These are phyloP conservation scores for Bothriochloa decipiens DNA, from an alignment of 176 grass and related monocot genomes.

Conservation along the genomic window DNA sequence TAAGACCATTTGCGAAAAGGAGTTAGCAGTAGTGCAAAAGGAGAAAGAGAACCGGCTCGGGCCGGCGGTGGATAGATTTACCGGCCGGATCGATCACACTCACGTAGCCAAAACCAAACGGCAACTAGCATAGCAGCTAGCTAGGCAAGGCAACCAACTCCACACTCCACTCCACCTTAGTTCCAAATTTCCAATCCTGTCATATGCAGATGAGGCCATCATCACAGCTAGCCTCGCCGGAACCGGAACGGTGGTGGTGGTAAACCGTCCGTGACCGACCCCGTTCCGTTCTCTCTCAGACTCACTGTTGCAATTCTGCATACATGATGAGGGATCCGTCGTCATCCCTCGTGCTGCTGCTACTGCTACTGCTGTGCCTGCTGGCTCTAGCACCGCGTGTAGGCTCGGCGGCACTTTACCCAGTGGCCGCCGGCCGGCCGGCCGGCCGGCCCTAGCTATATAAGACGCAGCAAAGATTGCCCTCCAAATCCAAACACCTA, in stretches of 20 bases:
- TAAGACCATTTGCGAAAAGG: neutral
- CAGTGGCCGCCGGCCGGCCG: neutral
- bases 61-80: neutral
- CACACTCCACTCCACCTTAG: neutral
- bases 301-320: neutral
- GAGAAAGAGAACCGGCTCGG: neutral
- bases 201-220: neutral
- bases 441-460: conserved; percentile 30
- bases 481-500: conserved; percentile 6
- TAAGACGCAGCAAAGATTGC: conserved; percentile 17
- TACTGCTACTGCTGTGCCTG: neutral
- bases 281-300: neutral
- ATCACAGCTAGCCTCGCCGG: neutral
- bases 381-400: neutral
- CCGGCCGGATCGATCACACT: neutral
- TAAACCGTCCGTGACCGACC: neutral
- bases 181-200: neutral
- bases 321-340: neutral
- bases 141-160: neutral
- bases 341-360: conserved; percentile 1
- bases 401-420: neutral
- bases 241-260: neutral
- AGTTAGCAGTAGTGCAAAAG: neutral
- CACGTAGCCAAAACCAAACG: neutral
- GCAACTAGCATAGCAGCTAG: neutral